Evolutionary conservation across 495 filamentous ascomycete species (phyloP).

Genomic region (Trichoderma erinaceum): DNA sequence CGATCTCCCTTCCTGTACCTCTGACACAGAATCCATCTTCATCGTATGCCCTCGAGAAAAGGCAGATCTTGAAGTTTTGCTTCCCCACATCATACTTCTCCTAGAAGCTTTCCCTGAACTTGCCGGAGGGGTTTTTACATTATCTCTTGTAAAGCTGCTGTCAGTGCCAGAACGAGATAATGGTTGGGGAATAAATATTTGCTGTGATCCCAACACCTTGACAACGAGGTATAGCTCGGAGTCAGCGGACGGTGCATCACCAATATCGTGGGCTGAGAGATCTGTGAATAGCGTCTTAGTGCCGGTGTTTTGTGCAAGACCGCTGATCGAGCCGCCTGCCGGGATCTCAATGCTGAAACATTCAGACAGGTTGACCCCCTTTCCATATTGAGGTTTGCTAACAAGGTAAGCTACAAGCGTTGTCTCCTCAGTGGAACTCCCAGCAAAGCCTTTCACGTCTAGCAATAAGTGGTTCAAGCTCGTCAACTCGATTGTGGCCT

Average conservation of each 20-base stretch:
- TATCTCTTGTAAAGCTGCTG: conserved; percentile 33
- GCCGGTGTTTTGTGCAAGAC: conserved; percentile 52
- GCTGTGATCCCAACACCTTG: conserved; percentile 62
- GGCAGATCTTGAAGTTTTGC: conserved; percentile 44
- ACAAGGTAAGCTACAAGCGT: conserved; percentile 77
- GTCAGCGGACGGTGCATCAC: conserved; percentile 60
- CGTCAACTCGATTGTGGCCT: conserved; percentile 56
- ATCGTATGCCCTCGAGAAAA: conserved; percentile 38
- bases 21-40: conserved; percentile 43
- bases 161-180: conserved; percentile 39
- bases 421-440: conserved; percentile 62
- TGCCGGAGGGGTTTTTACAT: conserved; percentile 31
- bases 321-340: conserved; percentile 58
- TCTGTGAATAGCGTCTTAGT: conserved; percentile 86
- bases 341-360: conserved; percentile 75
- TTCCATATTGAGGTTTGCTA: conserved; percentile 54
- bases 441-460: conserved; percentile 72
- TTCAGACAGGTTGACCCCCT: conserved; percentile 68
- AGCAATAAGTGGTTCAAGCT: conserved; percentile 79
- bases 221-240: conserved; percentile 77
- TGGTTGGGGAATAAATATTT: conserved; percentile 42
- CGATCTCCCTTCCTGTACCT: conserved; percentile 39
- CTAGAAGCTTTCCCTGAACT: conserved; percentile 53
- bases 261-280: conserved; percentile 73
- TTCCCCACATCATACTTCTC: conserved; percentile 78